Conservation (phyloP, 495 filamentous ascomycete genomes). For the Echria macrotheca region DNA sequence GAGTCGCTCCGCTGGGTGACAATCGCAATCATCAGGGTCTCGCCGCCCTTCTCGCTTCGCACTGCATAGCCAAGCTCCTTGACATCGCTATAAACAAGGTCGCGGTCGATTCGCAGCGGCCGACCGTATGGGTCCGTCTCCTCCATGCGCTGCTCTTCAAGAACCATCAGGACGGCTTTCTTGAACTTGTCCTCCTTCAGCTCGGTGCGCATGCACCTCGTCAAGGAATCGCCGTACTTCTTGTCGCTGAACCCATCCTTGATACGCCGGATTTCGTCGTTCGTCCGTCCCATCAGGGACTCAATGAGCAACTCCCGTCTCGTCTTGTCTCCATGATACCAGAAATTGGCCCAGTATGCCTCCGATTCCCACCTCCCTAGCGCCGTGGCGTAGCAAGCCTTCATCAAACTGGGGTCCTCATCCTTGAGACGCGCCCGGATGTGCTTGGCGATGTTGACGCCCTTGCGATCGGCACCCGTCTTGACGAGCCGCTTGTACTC, state of each 20-base stretch:
- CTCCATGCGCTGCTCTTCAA: conserved; percentile 78
- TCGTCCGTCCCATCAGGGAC: conserved; percentile 79
- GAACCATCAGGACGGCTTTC: conserved; percentile 73
- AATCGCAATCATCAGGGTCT: conserved; percentile 85
- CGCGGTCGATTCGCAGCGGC: conserved; percentile 33
- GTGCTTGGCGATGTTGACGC: conserved; percentile 95
- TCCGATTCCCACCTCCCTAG: conserved; percentile 90
- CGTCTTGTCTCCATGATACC: conserved; percentile 86
- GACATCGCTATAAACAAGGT: conserved; percentile 65
- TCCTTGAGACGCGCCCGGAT: conserved; percentile 75
- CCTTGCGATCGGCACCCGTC: conserved; percentile 59
- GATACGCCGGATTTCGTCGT: conserved; percentile 81
- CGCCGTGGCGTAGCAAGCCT: conserved; percentile 83
- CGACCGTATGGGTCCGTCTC: conserved; percentile 54
- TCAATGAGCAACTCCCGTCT: conserved; percentile 88
- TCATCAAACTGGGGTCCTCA: conserved; percentile 63
- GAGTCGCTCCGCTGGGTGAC: conserved; percentile 71
- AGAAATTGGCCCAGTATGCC: conserved; percentile 97
- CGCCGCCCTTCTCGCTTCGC: conserved; percentile 70
- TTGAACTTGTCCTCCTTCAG: conserved; percentile 94
- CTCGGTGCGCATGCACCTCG: conserved; percentile 83
- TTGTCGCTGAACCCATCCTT: conserved; percentile 91
- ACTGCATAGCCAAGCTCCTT: conserved; percentile 64
- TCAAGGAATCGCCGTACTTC: conserved; percentile 78
- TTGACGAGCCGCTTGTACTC: conserved; percentile 91